Evolutionary conservation across 148 eudicot genomes (phyloP), one percentile per base, ranked within the genome.

Genomic region (Suaeda aralocaspica): DNA sequence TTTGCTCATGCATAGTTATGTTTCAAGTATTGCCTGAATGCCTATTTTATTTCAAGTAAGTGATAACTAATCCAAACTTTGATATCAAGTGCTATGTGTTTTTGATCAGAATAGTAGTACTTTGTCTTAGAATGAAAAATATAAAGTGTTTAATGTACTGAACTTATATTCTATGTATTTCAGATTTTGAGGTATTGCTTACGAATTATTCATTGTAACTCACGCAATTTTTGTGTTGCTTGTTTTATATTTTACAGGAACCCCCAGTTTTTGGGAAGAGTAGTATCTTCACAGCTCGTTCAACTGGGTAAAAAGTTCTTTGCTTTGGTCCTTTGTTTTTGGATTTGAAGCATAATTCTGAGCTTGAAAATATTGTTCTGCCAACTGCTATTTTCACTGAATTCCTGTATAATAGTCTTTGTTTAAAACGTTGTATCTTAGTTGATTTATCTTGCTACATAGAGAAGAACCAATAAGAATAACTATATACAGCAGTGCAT

Each of bases 191-290:
- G 18, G 4, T 5, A 16, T 25, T 56, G 51, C 21, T 3, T 53
- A 10, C 0, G 2, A 46, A 46, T 21, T 69, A 24, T 28, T 28
- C n/a, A n/a, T 22, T 67, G 46, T 66, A 42, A 28, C 44, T 34
- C 26, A 34, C 66, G 73, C 6, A 36, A 13, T 11, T 12, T n/a
- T 59, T 41, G 53, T 45, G 39, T 72, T 50, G 59, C 34, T 30
- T 28, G 58, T 59, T 61, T 49, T 28, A 46, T 41, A 59, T 0
- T 34, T 6, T 73, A 50, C 70, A 89, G 95, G 91, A 85, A 67
- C 86, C 91, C 66, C 95, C 95, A 34, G 88, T 87, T 69, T 78
- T 89, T 71, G 89, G 91, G 72, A 89, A 89, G 81, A 78, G 76
- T 77, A 89, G 86, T 75, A 77, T 87, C 45, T 89, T 89, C 76